Percentiles rank a stretch among this genome's conserved stretches.
Evolutionary conservation across 495 filamentous ascomycete species (phyloP).

Genomic region (Xylaria flabelliformis): DNA sequence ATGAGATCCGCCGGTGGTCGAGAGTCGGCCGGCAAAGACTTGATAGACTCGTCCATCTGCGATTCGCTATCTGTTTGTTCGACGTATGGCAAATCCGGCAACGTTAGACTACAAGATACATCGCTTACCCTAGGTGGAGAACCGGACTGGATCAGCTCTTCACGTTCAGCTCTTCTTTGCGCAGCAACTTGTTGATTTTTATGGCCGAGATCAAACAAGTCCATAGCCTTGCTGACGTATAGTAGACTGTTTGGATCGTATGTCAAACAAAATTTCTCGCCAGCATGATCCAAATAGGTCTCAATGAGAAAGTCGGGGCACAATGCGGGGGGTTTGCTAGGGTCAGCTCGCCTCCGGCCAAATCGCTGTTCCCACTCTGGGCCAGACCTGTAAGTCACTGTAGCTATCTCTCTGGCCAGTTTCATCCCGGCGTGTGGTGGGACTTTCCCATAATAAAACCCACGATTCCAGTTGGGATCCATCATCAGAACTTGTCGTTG

Average conservation of each 20-base stretch:
- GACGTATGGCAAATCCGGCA: conserved; percentile 84
- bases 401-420: conserved; percentile 95
- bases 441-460: conserved; percentile 89
- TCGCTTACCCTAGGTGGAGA: conserved; percentile 38
- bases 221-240: conserved; percentile 99
- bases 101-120: conserved; percentile 76
- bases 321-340: conserved; percentile 82
- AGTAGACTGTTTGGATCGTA: conserved; percentile 96
- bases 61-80: conserved; percentile 65
- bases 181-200: conserved; percentile 61
- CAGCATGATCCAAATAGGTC: conserved; percentile 97
- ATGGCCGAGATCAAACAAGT: conserved; percentile 89
- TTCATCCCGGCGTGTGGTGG: conserved; percentile 98
- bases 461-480: conserved; percentile 97
- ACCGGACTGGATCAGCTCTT: conserved; percentile 39
- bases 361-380: conserved; percentile 98
- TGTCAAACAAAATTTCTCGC: conserved; percentile 98
- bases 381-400: conserved; percentile 94
- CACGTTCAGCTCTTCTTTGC: conserved; percentile 47
- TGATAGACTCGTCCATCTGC: conserved; percentile 31
- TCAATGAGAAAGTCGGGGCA: conserved; percentile 98
- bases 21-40: conserved; percentile 35
- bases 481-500: conserved; percentile 98
- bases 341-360: conserved; percentile 85
- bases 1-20: conserved; percentile 79